phyloP scores from a whole-genome alignment of 2,329 filamentous ascomycete genomes.

The Arthrobotrys sinensis region DNA sequence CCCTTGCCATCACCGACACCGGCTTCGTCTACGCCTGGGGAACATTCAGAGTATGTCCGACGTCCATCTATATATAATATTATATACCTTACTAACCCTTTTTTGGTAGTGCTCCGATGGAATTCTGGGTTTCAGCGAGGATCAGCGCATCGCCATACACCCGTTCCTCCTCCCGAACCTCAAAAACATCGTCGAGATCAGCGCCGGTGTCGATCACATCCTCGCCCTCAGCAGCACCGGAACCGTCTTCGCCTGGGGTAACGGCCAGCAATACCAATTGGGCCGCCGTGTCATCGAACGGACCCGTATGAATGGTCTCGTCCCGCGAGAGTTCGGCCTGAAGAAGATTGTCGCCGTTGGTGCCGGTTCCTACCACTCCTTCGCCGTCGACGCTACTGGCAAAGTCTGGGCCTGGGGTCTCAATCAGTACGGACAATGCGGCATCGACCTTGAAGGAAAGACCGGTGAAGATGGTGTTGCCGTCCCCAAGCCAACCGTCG shows the following conservation, averaged over 20 bases:
- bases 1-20: constrained; percentile 81
- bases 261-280: constrained; percentile 78
- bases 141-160: constrained; percentile 71
- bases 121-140: constrained; percentile 76
- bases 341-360: constrained; percentile 75
- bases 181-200: constrained; percentile 76
- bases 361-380: constrained; percentile 85
- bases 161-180: constrained; percentile 74
- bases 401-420: constrained; percentile 86
- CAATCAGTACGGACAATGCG: constrained; percentile 89
- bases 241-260: constrained; percentile 77
- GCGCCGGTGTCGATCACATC: constrained; percentile 75
- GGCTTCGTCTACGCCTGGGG: constrained; percentile 87
- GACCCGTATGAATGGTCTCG: constrained; percentile 72
- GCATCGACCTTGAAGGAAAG: constrained; percentile 72
- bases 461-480: constrained; percentile 79
- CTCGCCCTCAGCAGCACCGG: constrained; percentile 75
- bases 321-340: constrained; percentile 74
- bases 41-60: constrained; percentile 77
- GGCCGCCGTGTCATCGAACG: constrained; percentile 77
- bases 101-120: constrained; percentile 75
- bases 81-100: neutral
- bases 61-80: constrained; percentile 21
- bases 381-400: constrained; percentile 79
- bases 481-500: constrained; percentile 79